phyloP scores from a whole-genome alignment of 208 protist genomes.

The Trypanosoma grayi region DNA sequence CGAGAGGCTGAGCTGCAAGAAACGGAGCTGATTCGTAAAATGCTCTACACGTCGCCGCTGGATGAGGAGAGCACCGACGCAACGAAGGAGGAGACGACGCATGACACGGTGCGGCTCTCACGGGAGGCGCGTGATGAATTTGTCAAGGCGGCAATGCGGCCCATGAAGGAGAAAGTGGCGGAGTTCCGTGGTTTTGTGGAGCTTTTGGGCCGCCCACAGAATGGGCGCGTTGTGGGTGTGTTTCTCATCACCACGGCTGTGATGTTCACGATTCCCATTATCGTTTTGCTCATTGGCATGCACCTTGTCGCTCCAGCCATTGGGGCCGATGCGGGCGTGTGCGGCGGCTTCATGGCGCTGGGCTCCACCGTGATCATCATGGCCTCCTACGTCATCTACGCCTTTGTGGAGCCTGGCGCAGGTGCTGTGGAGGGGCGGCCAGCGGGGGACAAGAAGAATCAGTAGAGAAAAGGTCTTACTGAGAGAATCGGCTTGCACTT shows the following conservation, averaged over 20 bases:
- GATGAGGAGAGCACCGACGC: conserved; percentile 24
- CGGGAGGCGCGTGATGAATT: conserved; percentile 52
- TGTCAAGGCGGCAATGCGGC: conserved; percentile 26
- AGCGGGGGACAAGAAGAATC: conserved; percentile 36
- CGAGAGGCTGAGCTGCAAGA: conserved; percentile 67
- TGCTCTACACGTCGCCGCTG: conserved; percentile 60
- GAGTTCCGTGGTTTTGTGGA: conserved; percentile 37
- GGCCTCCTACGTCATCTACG: conserved; percentile 58
- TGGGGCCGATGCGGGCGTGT: conserved; percentile 40
- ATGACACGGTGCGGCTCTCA: conserved; percentile 39
- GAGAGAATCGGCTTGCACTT: too few species aligned
- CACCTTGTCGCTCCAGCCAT: conserved; percentile 48
- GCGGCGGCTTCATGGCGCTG: conserved; percentile 65
- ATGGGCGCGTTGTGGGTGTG: conserved; percentile 41
- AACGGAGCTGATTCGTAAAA: conserved; percentile 53
- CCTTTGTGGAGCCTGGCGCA: conserved; percentile 32
- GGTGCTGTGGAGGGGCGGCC: neutral
- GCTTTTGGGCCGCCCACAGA: conserved; percentile 25
- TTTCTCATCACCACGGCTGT: conserved; percentile 54
- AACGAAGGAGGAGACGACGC: conserved; percentile 24
- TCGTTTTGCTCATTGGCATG: conserved; percentile 59
- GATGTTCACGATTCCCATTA: conserved; percentile 73
- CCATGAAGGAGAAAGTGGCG: conserved; percentile 56
- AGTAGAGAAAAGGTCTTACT: conserved; percentile 22
- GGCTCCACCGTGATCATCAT: conserved; percentile 45